A percentile compares a stretch with the other conserved stretches of the same genome.
Conservation (phyloP, 2,329 filamentous ascomycete genomes). For the Neofusicoccum laricinum region DNA sequence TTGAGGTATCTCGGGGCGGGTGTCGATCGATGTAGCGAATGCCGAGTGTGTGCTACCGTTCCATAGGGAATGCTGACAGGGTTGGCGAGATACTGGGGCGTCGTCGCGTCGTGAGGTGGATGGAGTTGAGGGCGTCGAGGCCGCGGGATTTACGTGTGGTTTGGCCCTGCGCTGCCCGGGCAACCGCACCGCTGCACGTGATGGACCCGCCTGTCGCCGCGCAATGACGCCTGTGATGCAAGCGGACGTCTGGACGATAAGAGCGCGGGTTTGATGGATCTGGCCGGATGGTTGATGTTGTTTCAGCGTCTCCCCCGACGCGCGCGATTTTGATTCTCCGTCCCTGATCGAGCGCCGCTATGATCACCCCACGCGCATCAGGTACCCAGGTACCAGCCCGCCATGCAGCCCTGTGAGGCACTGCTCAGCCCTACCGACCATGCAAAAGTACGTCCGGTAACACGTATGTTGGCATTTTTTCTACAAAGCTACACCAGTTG, state of each 20-base stretch:
- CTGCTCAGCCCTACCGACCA: not conserved
- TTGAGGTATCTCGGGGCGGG: not conserved
- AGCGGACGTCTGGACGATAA: not conserved
- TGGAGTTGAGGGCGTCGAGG: slow-evolving; percentile 22
- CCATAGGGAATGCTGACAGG: slow-evolving; percentile 35
- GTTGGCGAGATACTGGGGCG: slow-evolving; percentile 28
- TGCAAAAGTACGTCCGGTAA: not conserved
- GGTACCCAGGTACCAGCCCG: not conserved
- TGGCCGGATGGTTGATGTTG: not conserved
- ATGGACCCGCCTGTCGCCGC: slow-evolving; percentile 1
- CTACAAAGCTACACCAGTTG: not conserved
- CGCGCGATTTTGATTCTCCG: not conserved
- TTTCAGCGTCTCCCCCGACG: not conserved
- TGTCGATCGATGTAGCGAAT: slow-evolving; percentile 32
- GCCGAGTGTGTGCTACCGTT: slow-evolving; percentile 36
- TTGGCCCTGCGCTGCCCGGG: slow-evolving; percentile 8
- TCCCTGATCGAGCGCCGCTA: slow-evolving; percentile 1
- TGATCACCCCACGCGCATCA: slow-evolving; percentile 6
- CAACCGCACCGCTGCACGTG: slow-evolving; percentile 8
- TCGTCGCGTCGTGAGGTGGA: slow-evolving; percentile 30
- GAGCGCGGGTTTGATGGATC: not conserved
- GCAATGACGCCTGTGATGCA: not conserved
- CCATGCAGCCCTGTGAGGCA: not conserved
- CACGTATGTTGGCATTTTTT: not conserved
- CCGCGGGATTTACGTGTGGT: slow-evolving; percentile 19